These are phyloP conservation scores for Penicillium concentricum DNA, from an alignment of 2,329 filamentous ascomycete species.

Conservation along the genomic window DNA sequence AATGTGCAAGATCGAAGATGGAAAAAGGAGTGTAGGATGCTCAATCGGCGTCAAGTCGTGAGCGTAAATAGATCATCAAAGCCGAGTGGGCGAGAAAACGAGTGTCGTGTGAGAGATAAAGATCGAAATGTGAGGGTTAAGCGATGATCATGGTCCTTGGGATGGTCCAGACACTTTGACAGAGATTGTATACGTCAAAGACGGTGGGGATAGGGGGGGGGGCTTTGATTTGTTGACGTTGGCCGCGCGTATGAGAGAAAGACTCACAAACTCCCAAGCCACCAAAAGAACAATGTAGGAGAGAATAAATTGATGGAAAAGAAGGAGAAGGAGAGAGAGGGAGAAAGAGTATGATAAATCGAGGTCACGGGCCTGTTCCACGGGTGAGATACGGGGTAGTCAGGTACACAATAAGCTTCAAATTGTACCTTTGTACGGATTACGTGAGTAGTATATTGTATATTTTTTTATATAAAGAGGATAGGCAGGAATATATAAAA, in stretches of 20 bases:
- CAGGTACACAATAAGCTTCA: not conserved
- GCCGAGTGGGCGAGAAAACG: slow-evolving; percentile 15
- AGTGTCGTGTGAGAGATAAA: slow-evolving; percentile 15
- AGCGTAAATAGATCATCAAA: slow-evolving; percentile 32
- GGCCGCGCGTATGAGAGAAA: not conserved
- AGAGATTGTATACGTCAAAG: not conserved
- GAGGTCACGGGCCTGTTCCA: slow-evolving; percentile 15
- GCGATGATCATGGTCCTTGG: slow-evolving; percentile 26
- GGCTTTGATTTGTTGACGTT: not conserved
- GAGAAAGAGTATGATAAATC: no score
- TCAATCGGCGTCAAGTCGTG: slow-evolving; percentile 39
- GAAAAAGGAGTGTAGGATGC: slow-evolving; percentile 30
- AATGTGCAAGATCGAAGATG: slow-evolving; percentile 8
- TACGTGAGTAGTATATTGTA: no score
- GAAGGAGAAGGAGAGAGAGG: not conserved
- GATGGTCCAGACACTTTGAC: slow-evolving; percentile 7
- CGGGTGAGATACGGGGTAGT: slow-evolving; percentile 10
- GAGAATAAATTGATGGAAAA: not conserved
- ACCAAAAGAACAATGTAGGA: not conserved
- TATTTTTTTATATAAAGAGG: no score
- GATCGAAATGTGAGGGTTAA: slow-evolving; percentile 14
- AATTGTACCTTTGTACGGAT: no score
- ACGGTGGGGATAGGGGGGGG: not conserved
- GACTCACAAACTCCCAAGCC: not conserved
- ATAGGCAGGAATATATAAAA: no score